Evolutionary conservation across 805 yeast genomes (phyloP), one percentile per base, ranked within the genome.

Genomic region (Lipomyces chichibuensis): DNA sequence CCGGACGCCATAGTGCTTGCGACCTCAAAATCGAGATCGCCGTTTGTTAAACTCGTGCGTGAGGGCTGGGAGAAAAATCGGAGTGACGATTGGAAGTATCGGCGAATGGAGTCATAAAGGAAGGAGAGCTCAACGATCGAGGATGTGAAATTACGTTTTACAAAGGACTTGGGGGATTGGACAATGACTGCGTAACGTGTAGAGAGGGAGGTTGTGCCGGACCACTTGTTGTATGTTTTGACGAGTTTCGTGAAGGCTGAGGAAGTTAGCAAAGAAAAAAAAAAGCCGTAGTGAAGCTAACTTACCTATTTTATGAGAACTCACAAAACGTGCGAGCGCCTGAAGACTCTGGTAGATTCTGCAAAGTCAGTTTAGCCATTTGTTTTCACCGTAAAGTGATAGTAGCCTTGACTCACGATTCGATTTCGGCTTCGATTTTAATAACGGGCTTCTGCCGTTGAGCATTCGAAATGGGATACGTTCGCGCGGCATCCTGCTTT

Each of bases 241-340:
- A 91, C 80, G 60, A 91, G 82, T 78, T 91, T 91, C 69, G 88
- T 82, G 59, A 89, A 81, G 3, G 81, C 72, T 60, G 14, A 5
- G 3, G 29, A 8, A 9, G 39, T 27, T 2, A 39, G 27, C 27
- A 29, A 20, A 43, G 29, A 9, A 25, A 23, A 6, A 29, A 3
- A 4, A 13, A 37, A 17, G n/a, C 2, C 25, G 11, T n/a, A 60
- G 55, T 14, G 5, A 87, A n/a, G 23, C 7, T 4, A 55, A 52
- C 32, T 7, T 27, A 64, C 73, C 96, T 2, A 91, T 87, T 73
- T 88, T 87, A 74, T 91, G 97, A 7, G 90, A 83, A 27, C 88
- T 79, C 17, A 90, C 84, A 74, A 88, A 91, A 69, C 91, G 82
- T n/a, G 90, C 83, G 58, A 91, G 78, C 68, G 87, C 84, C 72